Conservation (phyloP, 2,329 filamentous ascomycete species). For the Periconia sp. region DNA sequence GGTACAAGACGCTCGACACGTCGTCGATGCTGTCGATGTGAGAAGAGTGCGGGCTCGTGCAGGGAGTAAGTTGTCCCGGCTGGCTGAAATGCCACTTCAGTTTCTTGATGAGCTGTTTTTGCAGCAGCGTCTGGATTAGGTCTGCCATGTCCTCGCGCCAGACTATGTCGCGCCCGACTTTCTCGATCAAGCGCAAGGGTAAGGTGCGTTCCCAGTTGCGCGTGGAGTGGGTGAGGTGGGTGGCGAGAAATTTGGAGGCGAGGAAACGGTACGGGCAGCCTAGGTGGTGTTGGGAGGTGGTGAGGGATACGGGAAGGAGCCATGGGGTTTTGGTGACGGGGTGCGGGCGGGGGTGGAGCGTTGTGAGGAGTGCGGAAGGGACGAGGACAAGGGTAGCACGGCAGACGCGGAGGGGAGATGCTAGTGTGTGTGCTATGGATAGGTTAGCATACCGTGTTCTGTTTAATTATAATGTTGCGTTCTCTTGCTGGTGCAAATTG, state of each 20-base stretch:
- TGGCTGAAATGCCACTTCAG: conserved; percentile 39
- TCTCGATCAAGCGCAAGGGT: conserved; percentile 37
- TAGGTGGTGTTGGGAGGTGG: conserved; percentile 21
- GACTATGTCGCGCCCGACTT: conserved; percentile 35
- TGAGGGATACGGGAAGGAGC: conserved; percentile 55
- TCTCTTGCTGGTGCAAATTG: not conserved
- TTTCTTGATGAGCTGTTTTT: conserved; percentile 37
- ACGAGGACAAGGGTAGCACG: conserved; percentile 51
- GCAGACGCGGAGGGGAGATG: conserved; percentile 62
- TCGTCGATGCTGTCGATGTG: conserved; percentile 30
- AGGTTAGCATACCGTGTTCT: conserved; percentile 4
- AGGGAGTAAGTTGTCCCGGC: conserved; percentile 22
- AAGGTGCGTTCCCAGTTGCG: conserved; percentile 23
- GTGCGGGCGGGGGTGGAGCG: conserved; percentile 60
- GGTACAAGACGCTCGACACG: conserved; percentile 30
- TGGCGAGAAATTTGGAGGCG: conserved; percentile 13
- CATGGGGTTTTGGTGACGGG: conserved; percentile 57
- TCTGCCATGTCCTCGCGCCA: conserved; percentile 54
- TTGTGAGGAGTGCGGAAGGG: conserved; percentile 65
- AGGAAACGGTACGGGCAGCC: conserved; percentile 29
- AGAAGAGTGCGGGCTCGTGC: conserved; percentile 18
- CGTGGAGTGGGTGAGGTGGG: conserved; percentile 19
- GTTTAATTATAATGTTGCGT: not conserved
- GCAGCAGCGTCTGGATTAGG: conserved; percentile 44
- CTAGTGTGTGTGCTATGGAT: conserved; percentile 61